Evolutionary conservation across 2,329 filamentous ascomycete genomes (phyloP).

Genomic region (Boeremia exigua): DNA sequence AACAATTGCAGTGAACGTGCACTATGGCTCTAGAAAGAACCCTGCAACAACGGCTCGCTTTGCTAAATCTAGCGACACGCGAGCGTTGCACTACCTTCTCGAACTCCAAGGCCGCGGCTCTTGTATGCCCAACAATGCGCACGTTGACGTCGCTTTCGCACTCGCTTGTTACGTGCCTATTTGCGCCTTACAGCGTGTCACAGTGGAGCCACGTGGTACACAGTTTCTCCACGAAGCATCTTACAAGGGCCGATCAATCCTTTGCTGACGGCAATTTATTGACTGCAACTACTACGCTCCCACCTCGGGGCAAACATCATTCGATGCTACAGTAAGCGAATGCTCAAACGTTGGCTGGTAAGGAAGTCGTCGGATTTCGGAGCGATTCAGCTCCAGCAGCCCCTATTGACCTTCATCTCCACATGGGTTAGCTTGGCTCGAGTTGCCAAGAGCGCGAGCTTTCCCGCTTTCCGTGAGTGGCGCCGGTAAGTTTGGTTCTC

Average conservation of each 20-base stretch:
- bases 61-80: conserved; percentile 4
- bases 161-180: neutral
- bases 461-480: conserved; percentile 10
- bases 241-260: neutral
- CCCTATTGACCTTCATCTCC: conserved; percentile 21
- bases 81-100: conserved; percentile 4
- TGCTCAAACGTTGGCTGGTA: conserved; percentile 12
- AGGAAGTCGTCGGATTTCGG: neutral
- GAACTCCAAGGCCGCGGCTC: conserved; percentile 1
- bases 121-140: conserved; percentile 9
- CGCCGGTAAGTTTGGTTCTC: conserved; percentile 4
- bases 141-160: conserved; percentile 1
- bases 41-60: neutral
- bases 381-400: conserved; percentile 4
- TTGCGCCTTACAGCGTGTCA: neutral
- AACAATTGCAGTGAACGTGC: neutral
- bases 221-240: neutral
- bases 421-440: conserved; percentile 15
- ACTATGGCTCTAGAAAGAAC: neutral
- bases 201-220: conserved; percentile 12
- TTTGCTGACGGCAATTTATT: conserved; percentile 7
- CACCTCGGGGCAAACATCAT: conserved; percentile 3
- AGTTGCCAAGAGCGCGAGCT: conserved; percentile 10
- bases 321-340: conserved; percentile 9
- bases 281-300: neutral